Evolutionary conservation across 352 stramenopile genomes (phyloP).

Genomic region (Phytophthora lateralis): DNA sequence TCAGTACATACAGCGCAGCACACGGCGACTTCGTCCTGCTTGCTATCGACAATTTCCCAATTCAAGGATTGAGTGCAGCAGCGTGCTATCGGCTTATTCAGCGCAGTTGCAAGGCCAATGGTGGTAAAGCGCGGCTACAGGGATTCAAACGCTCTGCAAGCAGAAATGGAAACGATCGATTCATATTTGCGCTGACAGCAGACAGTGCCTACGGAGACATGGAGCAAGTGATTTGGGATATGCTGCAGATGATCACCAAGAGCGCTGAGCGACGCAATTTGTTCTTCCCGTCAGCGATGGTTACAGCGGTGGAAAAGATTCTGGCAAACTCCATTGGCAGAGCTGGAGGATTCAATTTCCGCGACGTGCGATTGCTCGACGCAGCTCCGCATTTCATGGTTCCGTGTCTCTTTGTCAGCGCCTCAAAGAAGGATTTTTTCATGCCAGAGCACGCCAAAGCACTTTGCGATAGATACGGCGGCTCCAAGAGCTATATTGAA

Average conservation of each 20-base stretch:
- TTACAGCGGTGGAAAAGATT: constrained; percentile 71
- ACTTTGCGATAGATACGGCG: constrained; percentile 64
- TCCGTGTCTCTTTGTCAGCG: constrained; percentile 71
- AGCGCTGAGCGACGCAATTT: constrained; percentile 74
- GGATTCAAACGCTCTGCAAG: constrained; percentile 34
- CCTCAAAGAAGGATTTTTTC: constrained; percentile 80
- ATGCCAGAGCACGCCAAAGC: constrained; percentile 56
- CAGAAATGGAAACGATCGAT: constrained; percentile 36
- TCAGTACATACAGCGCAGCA: constrained; percentile 56
- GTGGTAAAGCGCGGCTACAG: constrained; percentile 22
- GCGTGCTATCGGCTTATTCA: constrained; percentile 50
- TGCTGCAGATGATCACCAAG: constrained; percentile 69
- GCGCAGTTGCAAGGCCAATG: constrained; percentile 23
- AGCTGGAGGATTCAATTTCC: constrained; percentile 58
- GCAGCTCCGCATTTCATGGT: constrained; percentile 43
- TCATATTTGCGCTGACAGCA: constrained; percentile 64
- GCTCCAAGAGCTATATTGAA: constrained; percentile 59
- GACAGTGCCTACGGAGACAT: constrained; percentile 80
- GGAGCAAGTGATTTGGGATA: constrained; percentile 78
- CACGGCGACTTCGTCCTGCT: constrained; percentile 78
- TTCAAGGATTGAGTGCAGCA: constrained; percentile 47
- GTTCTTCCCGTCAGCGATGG: constrained; percentile 66
- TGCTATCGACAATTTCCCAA: constrained; percentile 49
- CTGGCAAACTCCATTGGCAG: constrained; percentile 72
- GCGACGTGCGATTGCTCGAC: constrained; percentile 59